Base-by-base conservation (phyloP, 768 basidiomycete genomes). In the Kwoniella dejecticola region DNA sequence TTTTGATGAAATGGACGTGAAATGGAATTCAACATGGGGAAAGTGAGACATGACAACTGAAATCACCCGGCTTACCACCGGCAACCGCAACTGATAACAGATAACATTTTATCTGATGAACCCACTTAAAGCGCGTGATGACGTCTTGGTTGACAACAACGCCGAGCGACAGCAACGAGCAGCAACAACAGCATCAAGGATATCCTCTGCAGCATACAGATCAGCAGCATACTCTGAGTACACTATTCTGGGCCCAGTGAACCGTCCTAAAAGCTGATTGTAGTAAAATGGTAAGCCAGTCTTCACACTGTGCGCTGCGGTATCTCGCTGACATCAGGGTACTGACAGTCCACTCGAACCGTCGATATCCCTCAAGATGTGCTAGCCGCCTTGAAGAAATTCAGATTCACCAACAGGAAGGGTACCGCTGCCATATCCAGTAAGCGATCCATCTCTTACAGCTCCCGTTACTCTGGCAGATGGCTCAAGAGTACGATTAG, bases 351-450 rank as follows among this genome's bases (percentile, higher is more conserved):
- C 29, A 58, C 61, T 6, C 54, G 66, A 31, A 91, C 90, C 47
- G 91, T 95, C 56, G 92, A 94, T 75, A 91, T 93, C 71, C 89
- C 90, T 0, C 83, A 87, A 68, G 82, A 83, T 46, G 83, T 94
- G 78, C 89, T 89, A 78, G 85, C 88, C 64, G 81, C 85, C 24
- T 85, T 94, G 41, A 86, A 88, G 79, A 92, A 91, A 74, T 95
- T 94, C 81, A 83, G 89, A 13, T 89, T 90, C 57, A 81, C 81
- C 3, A 85, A 88, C 23, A 85, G 83, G 70, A 84, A 83, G 44
- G 79, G 69, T 12, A 71, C 60, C 36, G 87, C 90, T 24, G 91
- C 90, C 15, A 82, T 94, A 55, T 72, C 71, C n/a, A 68, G 76
- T 77, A 26, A 27, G 76, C 62, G 31, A 23, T 13, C 11, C 10